Evolutionary conservation across 257 asterid species (phyloP), one percentile per base, ranked within the genome.

Genomic region (Solanum gracilifrons): DNA sequence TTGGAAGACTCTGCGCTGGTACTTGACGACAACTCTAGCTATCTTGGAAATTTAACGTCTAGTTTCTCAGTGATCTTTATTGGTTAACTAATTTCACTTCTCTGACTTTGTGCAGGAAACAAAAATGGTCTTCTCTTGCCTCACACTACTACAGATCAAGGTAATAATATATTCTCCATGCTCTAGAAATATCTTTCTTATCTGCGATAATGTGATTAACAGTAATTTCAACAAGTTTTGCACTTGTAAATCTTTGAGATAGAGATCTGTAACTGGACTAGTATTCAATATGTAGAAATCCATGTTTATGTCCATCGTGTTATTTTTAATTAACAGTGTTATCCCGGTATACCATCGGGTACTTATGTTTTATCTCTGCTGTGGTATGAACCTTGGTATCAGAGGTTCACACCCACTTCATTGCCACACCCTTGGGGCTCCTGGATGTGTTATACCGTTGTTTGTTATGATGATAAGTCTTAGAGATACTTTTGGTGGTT

Each of bases 101-200:
- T 35, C 27, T 31, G 9, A 27, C 31, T 36, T 29, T 16, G 80
- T 86, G 80, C 92, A 96, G 99, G 99, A 85, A 96, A 96, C 91
- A 96, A 96, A 91, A 96, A 96, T 36, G 99, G 99, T 43, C 92
- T 96, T 91, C 97, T 96, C 76, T 91, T 96, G 91, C 99, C 99
- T 85, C 99, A 95, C 89, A 96, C 89, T 73, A 96, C 99, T 84
- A 96, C 98, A 5, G 99, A 96, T 91, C 98, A 96, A 93, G 99
- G 98, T 96, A 88, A 92, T 46, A 7, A 66, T 23, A 71, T 83
- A 39, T 4, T 32, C 0, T 20, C 72, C 55, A 43, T 69, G 46
- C 15, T 87, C 18, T 21, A 37, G 73, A 25, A 62, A 36, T 7
- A 18, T 46, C 9, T 33, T 68, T 43, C 74, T 46, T 33, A 27